Percentiles rank a stretch among this genome's conserved stretches.
Evolutionary conservation across 139 green algal genomes (phyloP).

Genomic region (Ulvella scutata): DNA sequence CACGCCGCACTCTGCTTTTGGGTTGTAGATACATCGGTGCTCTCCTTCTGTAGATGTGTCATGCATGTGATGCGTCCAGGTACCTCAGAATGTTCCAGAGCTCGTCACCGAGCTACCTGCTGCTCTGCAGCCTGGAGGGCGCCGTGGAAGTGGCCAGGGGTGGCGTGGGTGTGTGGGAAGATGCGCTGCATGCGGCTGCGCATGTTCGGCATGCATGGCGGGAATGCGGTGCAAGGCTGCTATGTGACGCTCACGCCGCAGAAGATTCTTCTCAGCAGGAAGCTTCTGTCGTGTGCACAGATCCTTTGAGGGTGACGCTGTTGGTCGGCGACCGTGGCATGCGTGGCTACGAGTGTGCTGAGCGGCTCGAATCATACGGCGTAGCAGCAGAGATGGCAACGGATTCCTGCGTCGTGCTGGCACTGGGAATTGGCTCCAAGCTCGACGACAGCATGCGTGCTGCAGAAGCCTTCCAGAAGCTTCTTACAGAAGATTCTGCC

Average conservation of each 20-base stretch:
- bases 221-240: conserved; percentile 3
- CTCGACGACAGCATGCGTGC: conserved; percentile 21
- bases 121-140: conserved; percentile 80
- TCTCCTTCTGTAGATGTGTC: too few species aligned
- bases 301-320: conserved; percentile 65
- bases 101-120: conserved; percentile 73
- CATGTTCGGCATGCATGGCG: conserved; percentile 1
- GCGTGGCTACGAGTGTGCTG: conserved; percentile 31
- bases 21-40: too few species aligned
- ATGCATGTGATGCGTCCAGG: too few species aligned
- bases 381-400: conserved; percentile 69
- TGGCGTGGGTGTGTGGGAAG: conserved; percentile 11
- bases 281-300: conserved; percentile 8
- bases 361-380: conserved; percentile 10
- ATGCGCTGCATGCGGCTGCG: conserved; percentile 13
- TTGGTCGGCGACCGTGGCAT: conserved; percentile 26
- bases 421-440: conserved; percentile 36
- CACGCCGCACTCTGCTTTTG: too few species aligned
- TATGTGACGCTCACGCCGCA: neutral
- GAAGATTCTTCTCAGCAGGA: neutral
- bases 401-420: conserved; percentile 44
- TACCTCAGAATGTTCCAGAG: conserved; percentile 26
- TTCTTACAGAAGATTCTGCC: neutral
- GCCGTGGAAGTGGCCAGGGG: conserved; percentile 27
- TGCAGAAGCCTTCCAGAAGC: conserved; percentile 18